A percentile compares a stretch with the other conserved stretches of the same genome.
phyloP scores from a whole-genome alignment of 176 grass and related monocot genomes.

The Triticum urartu region DNA sequence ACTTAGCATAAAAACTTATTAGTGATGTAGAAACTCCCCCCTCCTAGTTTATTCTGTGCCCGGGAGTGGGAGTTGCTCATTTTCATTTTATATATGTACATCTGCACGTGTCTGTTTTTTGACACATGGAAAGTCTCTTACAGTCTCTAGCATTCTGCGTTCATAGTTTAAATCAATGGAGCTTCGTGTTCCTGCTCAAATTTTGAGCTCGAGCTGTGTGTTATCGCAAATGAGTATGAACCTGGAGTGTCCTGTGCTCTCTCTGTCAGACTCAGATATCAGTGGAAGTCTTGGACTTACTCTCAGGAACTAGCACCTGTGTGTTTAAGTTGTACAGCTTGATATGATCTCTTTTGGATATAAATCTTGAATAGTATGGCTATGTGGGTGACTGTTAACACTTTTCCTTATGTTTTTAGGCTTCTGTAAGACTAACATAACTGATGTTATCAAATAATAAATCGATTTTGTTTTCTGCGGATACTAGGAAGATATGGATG shows the following conservation, averaged over 20 bases:
- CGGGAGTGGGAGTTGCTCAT: not conserved
- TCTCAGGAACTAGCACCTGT: not conserved
- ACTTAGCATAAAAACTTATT: not conserved
- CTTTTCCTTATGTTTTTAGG: not conserved
- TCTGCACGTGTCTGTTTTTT: not conserved
- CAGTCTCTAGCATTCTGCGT: not conserved
- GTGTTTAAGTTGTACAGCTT: not conserved
- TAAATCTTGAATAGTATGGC: not conserved
- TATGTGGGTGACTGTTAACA: not conserved
- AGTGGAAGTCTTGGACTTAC: constrained; percentile 15
- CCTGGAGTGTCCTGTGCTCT: not conserved
- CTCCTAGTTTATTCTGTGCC: not conserved
- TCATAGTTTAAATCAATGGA: not conserved
- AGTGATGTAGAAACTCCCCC: not conserved
- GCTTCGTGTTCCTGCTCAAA: not conserved
- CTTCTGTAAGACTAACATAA: not conserved
- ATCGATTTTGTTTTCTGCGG: constrained; percentile 30
- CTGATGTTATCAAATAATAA: not conserved
- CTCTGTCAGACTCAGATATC: not conserved
- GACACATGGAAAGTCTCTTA: not conserved
- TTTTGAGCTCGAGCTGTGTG: not conserved
- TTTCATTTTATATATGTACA: not conserved
- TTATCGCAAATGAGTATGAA: not conserved
- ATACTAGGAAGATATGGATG: constrained; percentile 93
- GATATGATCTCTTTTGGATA: constrained; percentile 5